Evolutionary conservation across 2,329 filamentous ascomycete species (phyloP).

Genomic region (Paecilomyces formosus): DNA sequence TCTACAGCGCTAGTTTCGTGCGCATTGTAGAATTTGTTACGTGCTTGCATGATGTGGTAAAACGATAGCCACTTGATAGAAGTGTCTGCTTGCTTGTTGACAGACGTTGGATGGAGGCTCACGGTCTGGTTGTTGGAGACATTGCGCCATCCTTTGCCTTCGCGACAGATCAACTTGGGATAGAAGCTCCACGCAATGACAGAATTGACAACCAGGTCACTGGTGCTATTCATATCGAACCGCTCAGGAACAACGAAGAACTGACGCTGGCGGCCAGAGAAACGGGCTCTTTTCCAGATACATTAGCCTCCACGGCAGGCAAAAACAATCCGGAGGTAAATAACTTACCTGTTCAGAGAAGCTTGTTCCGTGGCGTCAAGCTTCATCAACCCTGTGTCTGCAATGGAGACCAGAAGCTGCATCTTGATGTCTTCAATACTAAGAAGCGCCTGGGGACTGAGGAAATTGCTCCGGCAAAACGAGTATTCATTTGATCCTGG

Average conservation of each 20-base stretch:
- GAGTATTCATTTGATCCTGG: constrained; percentile 68
- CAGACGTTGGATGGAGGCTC: constrained; percentile 76
- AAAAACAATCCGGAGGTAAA: neutral
- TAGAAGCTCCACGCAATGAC: constrained; percentile 95
- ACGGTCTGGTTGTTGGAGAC: constrained; percentile 89
- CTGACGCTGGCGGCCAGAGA: constrained; percentile 57
- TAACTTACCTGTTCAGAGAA: constrained; percentile 54
- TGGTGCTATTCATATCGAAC: constrained; percentile 68
- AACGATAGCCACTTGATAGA: constrained; percentile 76
- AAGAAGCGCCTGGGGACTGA: constrained; percentile 77
- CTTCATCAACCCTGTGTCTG: constrained; percentile 74
- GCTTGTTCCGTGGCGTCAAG: constrained; percentile 67
- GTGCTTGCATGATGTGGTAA: constrained; percentile 95
- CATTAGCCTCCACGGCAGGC: constrained; percentile 3
- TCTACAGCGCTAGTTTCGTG: constrained; percentile 79
- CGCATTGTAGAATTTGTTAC: constrained; percentile 71
- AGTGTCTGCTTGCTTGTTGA: constrained; percentile 62
- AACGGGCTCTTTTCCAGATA: constrained; percentile 45
- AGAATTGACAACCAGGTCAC: constrained; percentile 70
- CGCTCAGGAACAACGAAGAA: constrained; percentile 79
- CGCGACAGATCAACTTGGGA: constrained; percentile 78
- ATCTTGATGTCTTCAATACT: constrained; percentile 96
- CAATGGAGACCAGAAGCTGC: constrained; percentile 76
- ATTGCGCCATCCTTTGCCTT: constrained; percentile 82
- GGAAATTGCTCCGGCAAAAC: constrained; percentile 91